Evolutionary conservation across 1,284 basidiomycete species (phyloP), one percentile per base, ranked within the genome.

Genomic region (Apiotrichum domesticum): DNA sequence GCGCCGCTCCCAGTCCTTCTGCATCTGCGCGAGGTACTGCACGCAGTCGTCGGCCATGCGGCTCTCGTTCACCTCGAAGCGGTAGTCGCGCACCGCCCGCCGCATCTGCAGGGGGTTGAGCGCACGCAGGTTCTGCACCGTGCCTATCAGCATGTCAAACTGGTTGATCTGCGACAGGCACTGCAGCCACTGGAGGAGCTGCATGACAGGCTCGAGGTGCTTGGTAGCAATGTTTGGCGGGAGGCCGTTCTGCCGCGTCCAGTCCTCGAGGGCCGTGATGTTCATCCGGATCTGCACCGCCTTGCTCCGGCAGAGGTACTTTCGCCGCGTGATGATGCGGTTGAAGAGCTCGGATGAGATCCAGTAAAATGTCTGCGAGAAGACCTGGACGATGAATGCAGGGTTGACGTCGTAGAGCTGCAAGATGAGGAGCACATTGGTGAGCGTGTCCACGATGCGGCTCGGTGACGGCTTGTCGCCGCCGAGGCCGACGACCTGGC

Each of bases 81-180:
- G 87, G 78, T 98, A 98, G 67, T 98, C 94, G 50, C 87, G 84
- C 29, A 94, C 87, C 34, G 92, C 92, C 40, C 90, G 84, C 48
- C 91, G 85, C 86, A 98, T 93, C 81, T 98, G 95, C 0, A 96
- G 77, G 47, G 95, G 95, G 70, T 97, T 98, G 55, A 98, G 82
- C 50, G 83, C 78, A 63, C 84, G 87, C 79, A 98, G 83, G 1
- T 83, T 85, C 73, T 96, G 93, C 63, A 98, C 88, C 2, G 90
- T 96, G 9, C 86, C 86, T 54, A 97, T 87, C 42, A 98, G 81
- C 61, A 87, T 85, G 52, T 89, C 82, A 71, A 98, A 95, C 62
- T 96, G 86, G 45, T 81, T 80, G 64, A 93, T 86, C 10, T 87
- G 88, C 6, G 91, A 94, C 34, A 66, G 63, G 51, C 73, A 76